Evolutionary conservation across 495 filamentous ascomycete genomes (phyloP).

Genomic region (Podospora conica): DNA sequence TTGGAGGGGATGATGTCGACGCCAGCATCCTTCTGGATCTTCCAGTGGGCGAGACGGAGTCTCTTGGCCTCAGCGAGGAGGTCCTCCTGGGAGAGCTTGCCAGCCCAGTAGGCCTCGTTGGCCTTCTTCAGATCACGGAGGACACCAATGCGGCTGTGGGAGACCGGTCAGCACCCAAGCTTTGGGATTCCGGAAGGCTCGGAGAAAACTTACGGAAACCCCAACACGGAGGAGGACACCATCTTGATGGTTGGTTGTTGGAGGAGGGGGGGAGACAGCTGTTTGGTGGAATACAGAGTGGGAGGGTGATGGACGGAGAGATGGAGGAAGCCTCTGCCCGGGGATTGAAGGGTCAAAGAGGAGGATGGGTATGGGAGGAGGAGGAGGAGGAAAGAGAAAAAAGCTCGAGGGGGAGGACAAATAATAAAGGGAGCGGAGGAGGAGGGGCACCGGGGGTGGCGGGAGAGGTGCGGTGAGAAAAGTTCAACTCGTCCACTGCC

Average conservation of each 20-base stretch:
- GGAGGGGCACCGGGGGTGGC: slow-evolving; percentile 12
- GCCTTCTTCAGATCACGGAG: slow-evolving; percentile 99
- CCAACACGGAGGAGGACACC: slow-evolving; percentile 60
- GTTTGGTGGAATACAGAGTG: background rate
- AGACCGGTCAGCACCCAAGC: slow-evolving; percentile 47
- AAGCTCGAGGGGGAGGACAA: background rate
- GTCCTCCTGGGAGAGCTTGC: slow-evolving; percentile 81
- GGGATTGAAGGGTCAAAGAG: background rate
- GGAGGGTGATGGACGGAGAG: background rate
- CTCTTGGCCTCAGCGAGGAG: slow-evolving; percentile 92
- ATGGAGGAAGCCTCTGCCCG: background rate
- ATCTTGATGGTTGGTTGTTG: slow-evolving; percentile 57
- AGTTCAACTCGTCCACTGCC: background rate
- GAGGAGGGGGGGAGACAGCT: slow-evolving; percentile 10
- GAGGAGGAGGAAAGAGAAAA: background rate
- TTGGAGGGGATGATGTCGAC: slow-evolving; percentile 97
- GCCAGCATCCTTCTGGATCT: slow-evolving; percentile 96
- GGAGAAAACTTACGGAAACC: slow-evolving; percentile 29
- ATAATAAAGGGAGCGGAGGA: background rate
- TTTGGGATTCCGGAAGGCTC: slow-evolving; percentile 19
- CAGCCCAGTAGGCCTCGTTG: slow-evolving; percentile 94
- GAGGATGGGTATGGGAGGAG: background rate
- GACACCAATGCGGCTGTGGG: slow-evolving; percentile 72
- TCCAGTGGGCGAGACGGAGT: slow-evolving; percentile 94
- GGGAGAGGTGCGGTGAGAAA: slow-evolving; percentile 4